Base-by-base conservation (phyloP, 2,329 filamentous ascomycete species). In the Hypoxylon sp. region DNA sequence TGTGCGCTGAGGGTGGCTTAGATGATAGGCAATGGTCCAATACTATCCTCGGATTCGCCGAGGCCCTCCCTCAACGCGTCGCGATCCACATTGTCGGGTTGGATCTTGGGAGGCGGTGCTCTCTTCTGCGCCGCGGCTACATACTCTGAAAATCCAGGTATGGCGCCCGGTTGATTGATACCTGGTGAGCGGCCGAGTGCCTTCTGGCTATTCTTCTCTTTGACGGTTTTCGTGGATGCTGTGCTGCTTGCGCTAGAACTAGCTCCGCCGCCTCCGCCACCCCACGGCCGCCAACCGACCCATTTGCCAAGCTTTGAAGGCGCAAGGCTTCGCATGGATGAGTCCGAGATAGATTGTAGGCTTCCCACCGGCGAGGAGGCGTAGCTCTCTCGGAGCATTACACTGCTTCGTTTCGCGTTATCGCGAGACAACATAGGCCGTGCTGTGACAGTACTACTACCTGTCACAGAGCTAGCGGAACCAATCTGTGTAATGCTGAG, bases 111-210 rank as follows among this genome's bases (percentile, higher is more conserved):
- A 2, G 88, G 86, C 1, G 87, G 82, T 37, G 79, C 83, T 78
- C 81, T 87, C 75, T 79, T 87, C 79, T 81, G 87, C 75, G 80
- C 82, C 0, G 83, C 80, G 1, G 83, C 81, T 79, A 85, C 83
- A 72, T 86, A 88, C 61, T 87, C 84, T 27, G 88, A 84, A 71
- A 95, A 91, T 0, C 93, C 92, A 0, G 91, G 88, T 48, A 96
- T 91, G 0, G 89, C 85, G 0, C 93, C 93, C 1, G 88, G 85
- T 77, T 95, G 93, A 75, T 96, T 96, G 76, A 96, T 93, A 0
- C 93, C 93, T 1, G 92, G 88, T 3, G 87, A 81, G 48, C 92
- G 85, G 48, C 82, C 82, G 35, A 81, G n/a, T 8, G 51, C 40
- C 49, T 72, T 75, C 22, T 66, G 56, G 27, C 33, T 57, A 10